phyloP scores from a whole-genome alignment of 805 yeast genomes.

The Saccharomycopsis babjevae region DNA sequence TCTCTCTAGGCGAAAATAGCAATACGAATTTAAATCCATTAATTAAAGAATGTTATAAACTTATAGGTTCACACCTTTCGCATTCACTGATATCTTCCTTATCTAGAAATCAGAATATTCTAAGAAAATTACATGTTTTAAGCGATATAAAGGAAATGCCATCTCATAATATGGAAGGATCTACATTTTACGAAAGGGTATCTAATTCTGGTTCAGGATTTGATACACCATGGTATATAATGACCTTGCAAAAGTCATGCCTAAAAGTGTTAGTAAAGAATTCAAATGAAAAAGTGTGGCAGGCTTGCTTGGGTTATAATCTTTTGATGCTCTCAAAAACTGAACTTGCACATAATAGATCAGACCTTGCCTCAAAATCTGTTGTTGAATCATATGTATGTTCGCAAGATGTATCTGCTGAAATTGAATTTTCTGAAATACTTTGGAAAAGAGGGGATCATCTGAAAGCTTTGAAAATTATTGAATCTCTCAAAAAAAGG shows the following conservation, averaged over 20 bases:
- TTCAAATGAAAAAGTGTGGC: constrained; percentile 31
- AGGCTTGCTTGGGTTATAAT: constrained; percentile 21
- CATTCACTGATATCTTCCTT: constrained; percentile 40
- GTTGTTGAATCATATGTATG: constrained; percentile 43
- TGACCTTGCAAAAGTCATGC: constrained; percentile 50
- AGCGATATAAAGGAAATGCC: constrained; percentile 43
- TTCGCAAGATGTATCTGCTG: constrained; percentile 32
- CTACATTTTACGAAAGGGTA: constrained; percentile 20
- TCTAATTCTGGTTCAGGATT: constrained; percentile 40
- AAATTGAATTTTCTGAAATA: constrained; percentile 68
- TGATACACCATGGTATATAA: constrained; percentile 46
- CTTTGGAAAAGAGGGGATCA: constrained; percentile 87
- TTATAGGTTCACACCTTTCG: constrained; percentile 38
- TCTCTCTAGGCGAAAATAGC: constrained; percentile 30
- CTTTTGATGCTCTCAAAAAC: constrained; percentile 38
- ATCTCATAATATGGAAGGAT: constrained; percentile 4
- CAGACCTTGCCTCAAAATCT: constrained; percentile 63
- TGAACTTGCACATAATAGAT: constrained; percentile 56
- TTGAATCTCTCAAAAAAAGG: constrained; percentile 35
- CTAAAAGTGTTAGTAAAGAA: constrained; percentile 47
- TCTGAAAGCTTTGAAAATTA: constrained; percentile 65
- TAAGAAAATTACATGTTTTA: constrained; percentile 50
- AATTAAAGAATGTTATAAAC: constrained; percentile 37
- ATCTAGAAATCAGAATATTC: constrained; percentile 35
- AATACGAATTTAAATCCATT: constrained; percentile 32